These are phyloP conservation scores for Cryptococcus neoformans DNA, from an alignment of 1,284 basidiomycete species.

Conservation along the genomic window DNA sequence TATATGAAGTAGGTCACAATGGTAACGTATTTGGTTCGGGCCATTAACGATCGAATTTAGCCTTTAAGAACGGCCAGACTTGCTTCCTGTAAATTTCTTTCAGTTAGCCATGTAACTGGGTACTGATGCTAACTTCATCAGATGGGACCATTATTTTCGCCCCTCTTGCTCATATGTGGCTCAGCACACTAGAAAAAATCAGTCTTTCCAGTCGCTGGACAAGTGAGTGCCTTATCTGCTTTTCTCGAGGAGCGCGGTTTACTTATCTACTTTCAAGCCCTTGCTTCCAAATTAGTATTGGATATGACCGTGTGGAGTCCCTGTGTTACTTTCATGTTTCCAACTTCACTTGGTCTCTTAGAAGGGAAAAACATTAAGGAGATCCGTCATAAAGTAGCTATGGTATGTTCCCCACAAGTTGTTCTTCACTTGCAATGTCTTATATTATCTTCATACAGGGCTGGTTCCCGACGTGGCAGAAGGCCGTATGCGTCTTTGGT, in stretches of 20 bases:
- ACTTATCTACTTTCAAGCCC: slow-evolving; percentile 14
- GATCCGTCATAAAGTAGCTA: slow-evolving; percentile 38
- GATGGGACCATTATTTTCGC: slow-evolving; percentile 35
- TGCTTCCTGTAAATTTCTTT: slow-evolving; percentile 56
- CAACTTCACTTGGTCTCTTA: slow-evolving; percentile 39
- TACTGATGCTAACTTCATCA: not conserved
- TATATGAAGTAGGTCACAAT: slow-evolving; percentile 17
- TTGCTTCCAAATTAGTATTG: slow-evolving; percentile 21
- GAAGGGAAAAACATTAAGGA: slow-evolving; percentile 39
- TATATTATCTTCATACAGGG: slow-evolving; percentile 13
- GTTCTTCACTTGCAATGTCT: not conserved
- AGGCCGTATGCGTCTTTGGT: slow-evolving; percentile 60
- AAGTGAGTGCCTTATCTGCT: slow-evolving; percentile 15
- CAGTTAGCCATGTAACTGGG: too few relatives aligned
- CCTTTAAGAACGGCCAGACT: slow-evolving; percentile 66
- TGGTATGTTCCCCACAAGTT: slow-evolving; percentile 18
- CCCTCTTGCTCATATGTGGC: slow-evolving; percentile 40
- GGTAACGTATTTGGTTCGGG: not conserved
- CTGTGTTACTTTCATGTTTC: slow-evolving; percentile 42
- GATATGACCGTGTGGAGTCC: slow-evolving; percentile 39
- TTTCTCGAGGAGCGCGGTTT: not conserved
- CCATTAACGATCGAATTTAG: slow-evolving; percentile 46
- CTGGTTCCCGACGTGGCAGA: slow-evolving; percentile 35
- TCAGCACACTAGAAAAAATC: slow-evolving; percentile 25
- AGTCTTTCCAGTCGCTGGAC: slow-evolving; percentile 22